These are phyloP conservation scores for Starmera amethionina DNA, from an alignment of 805 yeast genomes.

Conservation along the genomic window DNA sequence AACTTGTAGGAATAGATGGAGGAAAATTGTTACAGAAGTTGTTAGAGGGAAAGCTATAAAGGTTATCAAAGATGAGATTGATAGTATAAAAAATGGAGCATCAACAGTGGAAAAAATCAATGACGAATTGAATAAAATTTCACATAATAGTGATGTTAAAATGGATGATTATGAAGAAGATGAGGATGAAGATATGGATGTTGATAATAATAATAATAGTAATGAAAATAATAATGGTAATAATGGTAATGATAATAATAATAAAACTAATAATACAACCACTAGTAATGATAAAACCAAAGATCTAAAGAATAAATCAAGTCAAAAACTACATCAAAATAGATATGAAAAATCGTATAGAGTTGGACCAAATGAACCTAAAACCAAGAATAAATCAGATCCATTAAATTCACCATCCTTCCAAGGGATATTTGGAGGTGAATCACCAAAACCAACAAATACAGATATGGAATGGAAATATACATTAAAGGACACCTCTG, in stretches of 20 bases:
- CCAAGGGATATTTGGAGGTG: background rate
- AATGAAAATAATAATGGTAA: background rate
- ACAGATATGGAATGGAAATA: conserved; percentile 54
- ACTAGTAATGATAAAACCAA: too few relatives aligned
- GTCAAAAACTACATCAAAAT: background rate
- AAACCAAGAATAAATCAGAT: too few relatives aligned
- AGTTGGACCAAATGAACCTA: background rate
- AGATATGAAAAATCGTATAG: background rate
- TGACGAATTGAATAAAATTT: conserved; percentile 9
- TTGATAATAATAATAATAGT: too few relatives aligned
- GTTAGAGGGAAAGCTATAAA: conserved; percentile 55
- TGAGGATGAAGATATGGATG: too few relatives aligned
- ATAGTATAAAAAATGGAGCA: conserved; percentile 33
- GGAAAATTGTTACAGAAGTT: conserved; percentile 71
- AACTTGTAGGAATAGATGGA: conserved; percentile 89
- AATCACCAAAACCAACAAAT: conserved; percentile 17
- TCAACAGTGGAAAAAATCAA: conserved; percentile 17
- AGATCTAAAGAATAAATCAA: too few relatives aligned
- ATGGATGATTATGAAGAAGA: too few relatives aligned
- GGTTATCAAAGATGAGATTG: conserved; percentile 49
- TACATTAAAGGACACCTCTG: conserved; percentile 36
- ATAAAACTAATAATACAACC: too few relatives aligned
- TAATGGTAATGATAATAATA: too few relatives aligned
- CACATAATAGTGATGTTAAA: too few relatives aligned
- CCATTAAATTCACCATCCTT: conserved; percentile 1